Percentiles rank a stretch among this genome's conserved stretches.
Conservation (phyloP, 1,139 yeast species). For the Geotrichum macrosporum region DNA sequence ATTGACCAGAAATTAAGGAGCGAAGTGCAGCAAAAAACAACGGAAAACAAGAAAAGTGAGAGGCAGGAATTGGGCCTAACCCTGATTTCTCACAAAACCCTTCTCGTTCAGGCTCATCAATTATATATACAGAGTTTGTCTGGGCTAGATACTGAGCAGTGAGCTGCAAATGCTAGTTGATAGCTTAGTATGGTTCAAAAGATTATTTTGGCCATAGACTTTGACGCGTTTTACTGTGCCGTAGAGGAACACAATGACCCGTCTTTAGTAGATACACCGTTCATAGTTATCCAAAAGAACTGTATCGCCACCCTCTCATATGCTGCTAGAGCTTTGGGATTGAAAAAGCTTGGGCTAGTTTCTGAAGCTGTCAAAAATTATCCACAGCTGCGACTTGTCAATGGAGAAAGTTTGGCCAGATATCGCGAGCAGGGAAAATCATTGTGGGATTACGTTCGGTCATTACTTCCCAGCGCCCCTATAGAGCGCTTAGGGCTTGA, state of each 20-base stretch:
- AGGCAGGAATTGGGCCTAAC: constrained; percentile 10
- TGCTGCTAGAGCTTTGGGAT: constrained; percentile 37
- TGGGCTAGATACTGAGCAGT: too few relatives aligned
- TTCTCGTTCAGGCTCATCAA: too few relatives aligned
- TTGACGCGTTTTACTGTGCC: constrained; percentile 40
- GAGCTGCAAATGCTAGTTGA: too few relatives aligned
- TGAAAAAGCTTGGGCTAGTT: constrained; percentile 34
- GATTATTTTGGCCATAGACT: constrained; percentile 33
- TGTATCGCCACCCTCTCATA: constrained; percentile 38
- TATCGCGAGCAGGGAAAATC: constrained; percentile 37
- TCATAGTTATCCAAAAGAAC: constrained; percentile 38
- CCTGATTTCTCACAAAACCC: constrained; percentile 2
- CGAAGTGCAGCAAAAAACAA: neutral
- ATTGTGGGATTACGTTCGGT: constrained; percentile 32
- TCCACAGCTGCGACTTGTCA: constrained; percentile 35
- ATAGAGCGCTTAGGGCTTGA: constrained; percentile 41
- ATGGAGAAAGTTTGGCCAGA: constrained; percentile 37
- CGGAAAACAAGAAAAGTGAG: neutral
- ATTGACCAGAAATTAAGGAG: constrained; percentile 10
- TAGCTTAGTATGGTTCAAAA: constrained; percentile 5
- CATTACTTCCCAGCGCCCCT: constrained; percentile 27
- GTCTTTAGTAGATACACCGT: constrained; percentile 32
- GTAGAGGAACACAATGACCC: constrained; percentile 38
- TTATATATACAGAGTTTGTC: too few relatives aligned
- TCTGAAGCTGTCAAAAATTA: constrained; percentile 27